Evolutionary conservation across 2,329 filamentous ascomycete species (phyloP).

Genomic region (Lachnellula arida): DNA sequence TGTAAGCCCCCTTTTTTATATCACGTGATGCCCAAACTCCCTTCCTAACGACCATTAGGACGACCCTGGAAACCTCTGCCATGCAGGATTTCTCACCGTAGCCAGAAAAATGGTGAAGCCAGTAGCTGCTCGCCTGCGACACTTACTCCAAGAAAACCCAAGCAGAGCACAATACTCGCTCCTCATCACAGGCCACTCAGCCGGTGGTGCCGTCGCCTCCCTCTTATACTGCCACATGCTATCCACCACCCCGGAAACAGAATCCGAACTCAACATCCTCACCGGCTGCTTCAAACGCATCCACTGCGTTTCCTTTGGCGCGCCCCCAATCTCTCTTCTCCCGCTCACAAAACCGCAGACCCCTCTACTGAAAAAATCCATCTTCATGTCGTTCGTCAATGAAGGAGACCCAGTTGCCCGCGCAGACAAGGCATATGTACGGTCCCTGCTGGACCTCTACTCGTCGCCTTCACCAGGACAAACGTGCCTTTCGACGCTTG

Average conservation of each 20-base stretch:
- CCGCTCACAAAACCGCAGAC: constrained; percentile 58
- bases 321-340: constrained; percentile 69
- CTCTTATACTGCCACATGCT: constrained; percentile 82
- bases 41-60: constrained; percentile 42
- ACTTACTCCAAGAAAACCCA: constrained; percentile 68
- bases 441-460: constrained; percentile 67
- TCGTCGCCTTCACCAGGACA: constrained; percentile 44
- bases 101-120: constrained; percentile 70
- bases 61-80: constrained; percentile 71
- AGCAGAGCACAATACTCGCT: constrained; percentile 61
- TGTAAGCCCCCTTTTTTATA: constrained; percentile 28
- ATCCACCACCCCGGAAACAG: constrained; percentile 45
- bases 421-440: constrained; percentile 72
- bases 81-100: constrained; percentile 73
- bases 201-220: constrained; percentile 77
- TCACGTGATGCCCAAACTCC: background rate
- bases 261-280: constrained; percentile 65
- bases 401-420: constrained; percentile 78
- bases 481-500: constrained; percentile 8
- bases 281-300: constrained; percentile 70
- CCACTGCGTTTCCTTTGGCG: constrained; percentile 83
- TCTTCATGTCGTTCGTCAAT: constrained; percentile 79
- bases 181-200: constrained; percentile 81
- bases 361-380: constrained; percentile 52
- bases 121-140: constrained; percentile 64